These are phyloP conservation scores for Phytophthora cryptogea DNA, from an alignment of 352 stramenopile genomes.

Conservation along the genomic window DNA sequence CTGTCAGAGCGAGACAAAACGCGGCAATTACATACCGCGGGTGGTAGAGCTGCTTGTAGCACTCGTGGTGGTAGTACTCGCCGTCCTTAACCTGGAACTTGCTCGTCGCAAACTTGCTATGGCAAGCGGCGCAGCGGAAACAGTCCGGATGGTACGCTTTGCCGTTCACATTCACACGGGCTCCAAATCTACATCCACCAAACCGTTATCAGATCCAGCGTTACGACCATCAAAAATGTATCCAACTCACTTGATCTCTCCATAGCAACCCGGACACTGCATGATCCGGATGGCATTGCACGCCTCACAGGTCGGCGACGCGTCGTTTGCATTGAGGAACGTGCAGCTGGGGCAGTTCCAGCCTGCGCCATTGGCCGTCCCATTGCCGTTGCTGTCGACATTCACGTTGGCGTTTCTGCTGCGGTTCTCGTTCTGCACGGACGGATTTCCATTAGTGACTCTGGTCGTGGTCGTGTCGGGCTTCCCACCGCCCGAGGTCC, in stretches of 20 bases:
- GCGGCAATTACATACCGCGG: slow-evolving; percentile 38
- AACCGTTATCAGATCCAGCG: background rate
- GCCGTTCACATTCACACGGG: slow-evolving; percentile 42
- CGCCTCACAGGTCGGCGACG: slow-evolving; percentile 26
- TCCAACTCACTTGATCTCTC: slow-evolving; percentile 34
- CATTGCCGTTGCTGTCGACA: background rate
- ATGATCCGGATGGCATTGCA: slow-evolving; percentile 33
- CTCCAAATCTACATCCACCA: slow-evolving; percentile 26
- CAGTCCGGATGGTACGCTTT: slow-evolving; percentile 53
- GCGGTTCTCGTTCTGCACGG: slow-evolving; percentile 16
- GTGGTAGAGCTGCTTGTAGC: slow-evolving; percentile 69
- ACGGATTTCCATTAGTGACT: background rate
- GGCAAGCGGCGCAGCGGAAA: slow-evolving; percentile 53
- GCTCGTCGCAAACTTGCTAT: slow-evolving; percentile 38
- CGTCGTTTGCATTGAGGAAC: slow-evolving; percentile 38
- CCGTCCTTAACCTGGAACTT: slow-evolving; percentile 61
- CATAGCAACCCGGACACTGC: slow-evolving; percentile 32
- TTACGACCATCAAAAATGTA: slow-evolving; percentile 1
- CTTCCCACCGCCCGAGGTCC: background rate
- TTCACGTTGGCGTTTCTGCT: slow-evolving; percentile 24
- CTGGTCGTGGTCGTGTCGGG: slow-evolving; percentile 17
- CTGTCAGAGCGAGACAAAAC: background rate
- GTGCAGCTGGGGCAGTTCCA: slow-evolving; percentile 46
- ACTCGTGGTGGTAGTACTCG: slow-evolving; percentile 71
- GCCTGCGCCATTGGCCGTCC: slow-evolving; percentile 5